A percentile compares a stretch with the other conserved stretches of the same genome.
Conservation (phyloP, 2,329 filamentous ascomycete species). For the Diaporthe ampelina region DNA sequence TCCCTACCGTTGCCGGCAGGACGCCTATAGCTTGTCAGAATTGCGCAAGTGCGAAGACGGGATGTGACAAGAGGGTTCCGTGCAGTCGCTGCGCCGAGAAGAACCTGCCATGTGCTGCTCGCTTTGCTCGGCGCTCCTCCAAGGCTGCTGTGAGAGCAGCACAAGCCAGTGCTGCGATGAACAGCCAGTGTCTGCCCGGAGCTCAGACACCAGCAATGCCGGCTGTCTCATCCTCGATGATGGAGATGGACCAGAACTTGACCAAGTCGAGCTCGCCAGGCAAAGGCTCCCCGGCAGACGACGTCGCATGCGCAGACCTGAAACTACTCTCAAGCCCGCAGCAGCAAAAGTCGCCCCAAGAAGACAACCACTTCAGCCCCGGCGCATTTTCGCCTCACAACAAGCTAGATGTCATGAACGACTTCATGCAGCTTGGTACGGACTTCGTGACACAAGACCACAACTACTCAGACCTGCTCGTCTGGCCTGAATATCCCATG, state of each 20-base stretch:
- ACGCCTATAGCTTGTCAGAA: conserved; percentile 64
- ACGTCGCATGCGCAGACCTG: conserved; percentile 52
- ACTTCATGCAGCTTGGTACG: conserved; percentile 56
- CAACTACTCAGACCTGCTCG: conserved; percentile 59
- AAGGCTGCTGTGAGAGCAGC: conserved; percentile 62
- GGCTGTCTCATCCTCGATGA: conserved; percentile 52
- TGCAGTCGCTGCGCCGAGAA: conserved; percentile 65
- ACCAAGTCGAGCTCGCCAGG: conserved; percentile 47
- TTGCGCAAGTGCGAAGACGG: conserved; percentile 65
- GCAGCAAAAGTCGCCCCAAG: conserved; percentile 51
- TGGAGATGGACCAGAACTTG: conserved; percentile 52
- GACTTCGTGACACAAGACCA: conserved; percentile 54
- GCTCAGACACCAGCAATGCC: conserved; percentile 45
- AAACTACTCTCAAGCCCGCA: conserved; percentile 50
- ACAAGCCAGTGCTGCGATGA: conserved; percentile 55
- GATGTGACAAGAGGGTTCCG: conserved; percentile 64
- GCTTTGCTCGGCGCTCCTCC: conserved; percentile 65
- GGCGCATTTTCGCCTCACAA: conserved; percentile 54
- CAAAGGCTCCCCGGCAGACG: conserved; percentile 46
- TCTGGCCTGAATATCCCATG: conserved; percentile 60
- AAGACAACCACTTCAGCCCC: conserved; percentile 52
- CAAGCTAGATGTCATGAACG: conserved; percentile 55
- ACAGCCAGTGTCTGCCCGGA: conserved; percentile 44
- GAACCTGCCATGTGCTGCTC: conserved; percentile 60
- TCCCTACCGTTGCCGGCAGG: conserved; percentile 57